phyloP scores from a whole-genome alignment of 345 rosid species.

The Psidium guajava region DNA sequence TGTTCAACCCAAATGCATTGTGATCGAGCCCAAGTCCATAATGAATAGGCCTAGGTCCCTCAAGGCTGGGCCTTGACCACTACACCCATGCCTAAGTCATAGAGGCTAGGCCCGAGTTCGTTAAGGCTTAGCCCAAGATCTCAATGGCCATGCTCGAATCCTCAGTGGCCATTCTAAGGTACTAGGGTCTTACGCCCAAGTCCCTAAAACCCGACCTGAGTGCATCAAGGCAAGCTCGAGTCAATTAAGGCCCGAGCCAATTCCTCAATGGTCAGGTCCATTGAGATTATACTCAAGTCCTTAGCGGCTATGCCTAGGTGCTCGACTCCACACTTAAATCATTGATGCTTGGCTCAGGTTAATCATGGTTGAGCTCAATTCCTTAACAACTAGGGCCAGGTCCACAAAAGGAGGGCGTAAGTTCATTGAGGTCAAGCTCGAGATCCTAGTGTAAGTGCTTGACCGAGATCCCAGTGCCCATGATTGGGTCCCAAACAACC shows the following conservation, averaged over 20 bases:
- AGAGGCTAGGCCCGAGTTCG: neutral
- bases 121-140: neutral
- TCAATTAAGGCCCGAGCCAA: neutral
- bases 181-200: neutral
- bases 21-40: neutral
- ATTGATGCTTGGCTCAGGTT: neutral
- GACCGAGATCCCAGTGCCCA: neutral
- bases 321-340: neutral
- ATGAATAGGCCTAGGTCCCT: neutral
- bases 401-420: neutral
- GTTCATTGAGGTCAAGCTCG: neutral
- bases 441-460: too few relatives aligned
- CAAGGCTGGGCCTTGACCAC: neutral
- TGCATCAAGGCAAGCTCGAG: neutral
- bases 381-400: fast-evolving
- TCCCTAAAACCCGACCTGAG: neutral
- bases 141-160: neutral
- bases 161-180: neutral
- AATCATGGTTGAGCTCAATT: neutral
- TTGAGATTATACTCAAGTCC: too few relatives aligned
- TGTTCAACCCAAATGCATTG: neutral
- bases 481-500: too few relatives aligned
- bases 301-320: neutral
- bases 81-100: neutral
- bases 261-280: neutral